Conservation (phyloP, 1,139 yeast genomes). For the Candida sp. region DNA sequence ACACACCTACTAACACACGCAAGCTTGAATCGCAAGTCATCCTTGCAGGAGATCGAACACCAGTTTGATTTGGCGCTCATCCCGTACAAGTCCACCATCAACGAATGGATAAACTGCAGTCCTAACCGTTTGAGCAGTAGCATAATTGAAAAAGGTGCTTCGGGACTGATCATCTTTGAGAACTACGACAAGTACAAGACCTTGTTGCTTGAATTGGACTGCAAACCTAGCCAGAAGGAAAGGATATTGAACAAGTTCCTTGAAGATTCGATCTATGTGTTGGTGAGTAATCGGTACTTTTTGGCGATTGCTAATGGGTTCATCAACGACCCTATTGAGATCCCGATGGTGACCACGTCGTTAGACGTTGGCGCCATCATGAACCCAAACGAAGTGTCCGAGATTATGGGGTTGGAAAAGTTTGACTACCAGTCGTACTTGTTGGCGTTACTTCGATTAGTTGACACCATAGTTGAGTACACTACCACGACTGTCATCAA, state of each 20-base stretch:
- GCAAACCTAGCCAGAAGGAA: constrained; percentile 24
- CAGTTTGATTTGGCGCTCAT: constrained; percentile 15
- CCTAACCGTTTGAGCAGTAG: constrained; percentile 10
- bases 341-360: constrained; percentile 14
- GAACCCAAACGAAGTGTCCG: constrained; percentile 22
- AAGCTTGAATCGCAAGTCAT: constrained; percentile 14
- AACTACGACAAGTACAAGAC: constrained; percentile 9
- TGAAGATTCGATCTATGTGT: constrained; percentile 25
- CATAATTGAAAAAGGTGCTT: constrained; percentile 3
- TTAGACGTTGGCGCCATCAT: constrained; percentile 20
- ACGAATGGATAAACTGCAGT: constrained; percentile 9
- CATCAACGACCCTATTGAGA: constrained; percentile 12
- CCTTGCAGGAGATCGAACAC: constrained; percentile 17
- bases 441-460: constrained; percentile 25
- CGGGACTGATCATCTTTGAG: constrained; percentile 4
- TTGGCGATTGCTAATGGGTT: constrained; percentile 17
- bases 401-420: constrained; percentile 14
- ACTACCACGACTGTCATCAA: constrained; percentile 31
- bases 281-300: constrained; percentile 24
- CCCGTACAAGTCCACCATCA: constrained; percentile 13
- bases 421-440: constrained; percentile 28
- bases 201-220: constrained; percentile 12
- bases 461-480: constrained; percentile 31
- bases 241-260: constrained; percentile 21
- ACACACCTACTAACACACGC: no score